phyloP scores from a whole-genome alignment of 1,284 basidiomycete genomes.

The Pulveroboletus ridleyi region DNA sequence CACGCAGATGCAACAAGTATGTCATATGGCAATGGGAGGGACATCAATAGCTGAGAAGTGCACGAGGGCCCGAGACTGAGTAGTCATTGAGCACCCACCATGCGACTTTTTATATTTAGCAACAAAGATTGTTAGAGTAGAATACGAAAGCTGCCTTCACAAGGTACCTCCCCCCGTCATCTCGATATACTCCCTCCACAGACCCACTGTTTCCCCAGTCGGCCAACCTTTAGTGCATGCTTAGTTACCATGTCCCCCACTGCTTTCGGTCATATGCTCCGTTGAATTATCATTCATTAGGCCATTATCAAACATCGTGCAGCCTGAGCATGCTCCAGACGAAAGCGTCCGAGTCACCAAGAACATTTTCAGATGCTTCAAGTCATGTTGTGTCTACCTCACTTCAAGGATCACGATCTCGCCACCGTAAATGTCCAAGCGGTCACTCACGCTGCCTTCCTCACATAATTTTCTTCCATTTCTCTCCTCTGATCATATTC shows the following conservation, averaged over 20 bases:
- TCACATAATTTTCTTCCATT: constrained; percentile 83
- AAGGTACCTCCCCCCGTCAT: constrained; percentile 89
- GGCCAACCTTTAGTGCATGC: constrained; percentile 88
- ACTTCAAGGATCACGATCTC: constrained; percentile 94
- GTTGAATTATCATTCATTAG: constrained; percentile 55
- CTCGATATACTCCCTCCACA: constrained; percentile 95
- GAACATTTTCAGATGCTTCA: constrained; percentile 83
- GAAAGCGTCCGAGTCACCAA: constrained; percentile 84
- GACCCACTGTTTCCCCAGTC: constrained; percentile 89
- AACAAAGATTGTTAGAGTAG: too few species aligned
- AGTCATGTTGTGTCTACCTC: constrained; percentile 90
- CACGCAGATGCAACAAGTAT: too few species aligned
- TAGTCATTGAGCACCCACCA: too few species aligned
- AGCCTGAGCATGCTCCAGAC: too few species aligned
- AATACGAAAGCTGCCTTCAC: constrained; percentile 90
- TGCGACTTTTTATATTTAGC: too few species aligned
- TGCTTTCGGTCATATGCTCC: too few species aligned
- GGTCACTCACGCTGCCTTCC: constrained; percentile 97
- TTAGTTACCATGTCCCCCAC: too few species aligned
- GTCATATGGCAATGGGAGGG: too few species aligned
- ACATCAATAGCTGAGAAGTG: too few species aligned
- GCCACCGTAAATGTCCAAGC: constrained; percentile 99
- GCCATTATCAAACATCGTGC: constrained; percentile 91
- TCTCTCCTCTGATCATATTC: constrained; percentile 12
- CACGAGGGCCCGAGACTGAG: too few species aligned